Percentiles rank a stretch among this genome's conserved stretches.
Conservation (phyloP, 1,284 basidiomycete species). For the Austroboletus olivaceoglutinosus region DNA sequence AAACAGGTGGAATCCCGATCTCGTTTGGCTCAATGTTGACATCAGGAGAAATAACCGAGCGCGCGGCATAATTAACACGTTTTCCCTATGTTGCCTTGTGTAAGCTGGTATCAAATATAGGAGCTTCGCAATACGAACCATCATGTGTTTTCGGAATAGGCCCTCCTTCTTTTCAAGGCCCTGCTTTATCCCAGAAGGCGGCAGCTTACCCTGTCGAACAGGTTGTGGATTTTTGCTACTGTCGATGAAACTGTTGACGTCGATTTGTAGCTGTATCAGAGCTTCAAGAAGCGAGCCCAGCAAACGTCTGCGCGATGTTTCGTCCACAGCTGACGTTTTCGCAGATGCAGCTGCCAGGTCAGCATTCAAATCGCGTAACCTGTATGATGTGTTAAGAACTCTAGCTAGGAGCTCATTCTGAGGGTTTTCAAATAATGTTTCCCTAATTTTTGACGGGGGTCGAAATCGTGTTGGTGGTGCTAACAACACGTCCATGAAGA, state of each 20-base stretch:
- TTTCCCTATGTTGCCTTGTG: constrained; percentile 70
- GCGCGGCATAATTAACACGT: constrained; percentile 98
- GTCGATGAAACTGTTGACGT: constrained; percentile 98
- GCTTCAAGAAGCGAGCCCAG: constrained; percentile 77
- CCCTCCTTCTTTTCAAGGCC: constrained; percentile 99
- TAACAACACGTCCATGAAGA: constrained; percentile 93
- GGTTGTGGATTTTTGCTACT: constrained; percentile 92
- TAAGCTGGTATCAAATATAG: constrained; percentile 4
- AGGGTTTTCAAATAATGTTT: constrained; percentile 92
- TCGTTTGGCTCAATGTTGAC: constrained; percentile 99
- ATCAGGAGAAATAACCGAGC: constrained; percentile 99
- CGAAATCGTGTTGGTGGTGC: constrained; percentile 96
- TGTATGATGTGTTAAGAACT: constrained; percentile 80
- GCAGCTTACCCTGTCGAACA: constrained; percentile 86
- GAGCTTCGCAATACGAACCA: constrained; percentile 53
- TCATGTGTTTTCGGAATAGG: constrained; percentile 98
- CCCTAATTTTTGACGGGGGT: constrained; percentile 90
- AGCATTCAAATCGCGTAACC: constrained; percentile 76
- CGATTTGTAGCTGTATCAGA: constrained; percentile 88
- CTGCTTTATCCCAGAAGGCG: constrained; percentile 95
- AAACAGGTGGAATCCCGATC: constrained; percentile 97
- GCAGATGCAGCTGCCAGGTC: constrained; percentile 61
- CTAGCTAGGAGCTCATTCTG: constrained; percentile 94
- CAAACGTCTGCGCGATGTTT: constrained; percentile 54
- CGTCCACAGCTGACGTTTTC: constrained; percentile 59